These are phyloP conservation scores for Pisolithus orientalis DNA, from an alignment of 768 basidiomycete genomes.

Conservation along the genomic window DNA sequence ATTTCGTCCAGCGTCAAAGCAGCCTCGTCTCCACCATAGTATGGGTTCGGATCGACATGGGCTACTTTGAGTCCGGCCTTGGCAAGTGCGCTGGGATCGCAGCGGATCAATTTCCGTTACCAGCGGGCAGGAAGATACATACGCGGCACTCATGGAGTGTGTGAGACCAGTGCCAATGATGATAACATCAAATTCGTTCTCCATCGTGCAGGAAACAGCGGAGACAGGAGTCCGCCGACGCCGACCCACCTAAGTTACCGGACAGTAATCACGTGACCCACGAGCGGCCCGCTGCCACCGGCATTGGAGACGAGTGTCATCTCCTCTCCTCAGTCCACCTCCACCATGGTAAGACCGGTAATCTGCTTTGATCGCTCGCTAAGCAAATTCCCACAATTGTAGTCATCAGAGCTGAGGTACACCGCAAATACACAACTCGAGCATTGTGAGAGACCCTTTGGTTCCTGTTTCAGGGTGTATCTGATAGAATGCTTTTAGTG, in stretches of 20 bases:
- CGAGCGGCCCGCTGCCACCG: no score
- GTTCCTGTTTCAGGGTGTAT: conserved; percentile 11
- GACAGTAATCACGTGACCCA: neutral
- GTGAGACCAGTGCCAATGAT: conserved; percentile 76
- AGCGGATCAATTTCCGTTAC: neutral
- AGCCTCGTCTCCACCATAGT: conserved; percentile 84
- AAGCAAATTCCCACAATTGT: conserved; percentile 1
- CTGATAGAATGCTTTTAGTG: conserved; percentile 40
- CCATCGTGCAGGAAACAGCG: conserved; percentile 16
- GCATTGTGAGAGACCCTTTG: conserved; percentile 57
- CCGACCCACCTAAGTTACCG: neutral
- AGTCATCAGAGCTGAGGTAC: conserved; percentile 91
- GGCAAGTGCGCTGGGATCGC: conserved; percentile 63
- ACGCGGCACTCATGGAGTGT: conserved; percentile 88
- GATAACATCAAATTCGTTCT: conserved; percentile 54
- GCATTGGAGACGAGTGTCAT: no score
- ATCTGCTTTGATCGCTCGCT: neutral
- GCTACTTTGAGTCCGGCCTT: conserved; percentile 85
- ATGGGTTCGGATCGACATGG: conserved; percentile 77
- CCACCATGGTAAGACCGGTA: conserved; percentile 16
- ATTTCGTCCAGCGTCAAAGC: conserved; percentile 80
- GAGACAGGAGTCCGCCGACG: neutral
- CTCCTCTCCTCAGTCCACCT: conserved; percentile 2
- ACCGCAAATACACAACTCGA: conserved; percentile 95
- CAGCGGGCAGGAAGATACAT: conserved; percentile 15